A percentile compares a stretch with the other conserved stretches of the same genome.
Evolutionary conservation across 768 basidiomycete genomes (phyloP).

Genomic region (Tylopilus sp.): DNA sequence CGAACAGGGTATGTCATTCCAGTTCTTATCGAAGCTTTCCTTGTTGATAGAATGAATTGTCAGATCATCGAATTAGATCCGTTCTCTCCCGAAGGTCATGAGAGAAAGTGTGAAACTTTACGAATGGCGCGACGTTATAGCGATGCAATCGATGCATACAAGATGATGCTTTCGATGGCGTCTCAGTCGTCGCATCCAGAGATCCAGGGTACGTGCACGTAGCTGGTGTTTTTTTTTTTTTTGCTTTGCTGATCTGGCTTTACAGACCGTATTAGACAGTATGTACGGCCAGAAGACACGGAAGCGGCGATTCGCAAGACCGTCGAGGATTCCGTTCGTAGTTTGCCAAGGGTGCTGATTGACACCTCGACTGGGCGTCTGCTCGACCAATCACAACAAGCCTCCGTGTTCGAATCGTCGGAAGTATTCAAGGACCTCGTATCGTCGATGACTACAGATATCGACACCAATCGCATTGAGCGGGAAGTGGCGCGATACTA

Average conservation of each 20-base stretch:
- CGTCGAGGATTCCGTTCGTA: background rate
- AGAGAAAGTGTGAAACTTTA: background rate
- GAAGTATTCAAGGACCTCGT: slow-evolving; percentile 1
- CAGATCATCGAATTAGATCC: background rate
- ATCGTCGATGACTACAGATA: slow-evolving; percentile 7
- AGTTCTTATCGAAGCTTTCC: background rate
- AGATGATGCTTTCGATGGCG: background rate
- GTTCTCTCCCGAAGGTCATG: background rate
- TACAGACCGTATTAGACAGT: background rate
- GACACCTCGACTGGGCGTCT: slow-evolving; percentile 1
- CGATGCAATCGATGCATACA: background rate
- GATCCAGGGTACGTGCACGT: background rate
- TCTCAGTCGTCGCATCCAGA: background rate
- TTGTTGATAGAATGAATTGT: too few relatives aligned
- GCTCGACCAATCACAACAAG: slow-evolving; percentile 1
- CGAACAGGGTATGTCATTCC: background rate
- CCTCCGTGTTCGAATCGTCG: background rate
- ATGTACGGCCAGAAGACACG: background rate
- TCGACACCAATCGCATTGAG: slow-evolving; percentile 1
- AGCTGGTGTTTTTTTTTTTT: too few relatives aligned
- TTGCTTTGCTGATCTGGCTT: too few relatives aligned
- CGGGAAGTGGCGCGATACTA: background rate
- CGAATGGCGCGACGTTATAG: background rate
- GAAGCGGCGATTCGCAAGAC: background rate
- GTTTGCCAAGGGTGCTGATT: background rate